These are phyloP conservation scores for Orbilia ellipsospora DNA, from an alignment of 2,329 filamentous ascomycete genomes.

Conservation along the genomic window DNA sequence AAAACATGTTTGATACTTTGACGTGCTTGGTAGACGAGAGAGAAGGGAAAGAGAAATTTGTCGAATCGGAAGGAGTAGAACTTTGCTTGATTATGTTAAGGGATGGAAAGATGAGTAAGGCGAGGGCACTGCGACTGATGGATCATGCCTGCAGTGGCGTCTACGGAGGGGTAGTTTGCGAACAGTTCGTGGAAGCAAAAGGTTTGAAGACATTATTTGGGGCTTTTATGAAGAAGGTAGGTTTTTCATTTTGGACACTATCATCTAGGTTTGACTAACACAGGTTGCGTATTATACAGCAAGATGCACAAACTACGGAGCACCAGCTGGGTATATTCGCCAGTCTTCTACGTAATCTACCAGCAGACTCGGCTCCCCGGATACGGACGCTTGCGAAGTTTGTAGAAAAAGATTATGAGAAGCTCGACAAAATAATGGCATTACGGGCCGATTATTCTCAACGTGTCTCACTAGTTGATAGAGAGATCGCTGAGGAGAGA, in stretches of 20 bases:
- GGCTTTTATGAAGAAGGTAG: constrained; percentile 81
- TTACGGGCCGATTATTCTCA: constrained; percentile 77
- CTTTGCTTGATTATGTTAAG: constrained; percentile 90
- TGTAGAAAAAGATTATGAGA: constrained; percentile 92
- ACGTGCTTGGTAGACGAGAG: constrained; percentile 81
- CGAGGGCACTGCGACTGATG: constrained; percentile 79
- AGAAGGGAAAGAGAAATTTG: constrained; percentile 80
- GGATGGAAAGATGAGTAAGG: constrained; percentile 85
- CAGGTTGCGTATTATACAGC: constrained; percentile 62
- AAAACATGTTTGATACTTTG: constrained; percentile 89
- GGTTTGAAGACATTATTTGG: constrained; percentile 87
- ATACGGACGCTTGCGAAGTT: constrained; percentile 93
- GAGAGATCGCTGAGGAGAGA: constrained; percentile 71
- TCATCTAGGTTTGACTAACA: background rate
- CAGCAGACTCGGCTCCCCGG: constrained; percentile 78
- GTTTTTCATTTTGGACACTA: background rate
- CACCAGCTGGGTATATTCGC: constrained; percentile 88
- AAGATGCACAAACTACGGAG: constrained; percentile 75
- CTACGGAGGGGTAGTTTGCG: constrained; percentile 73
- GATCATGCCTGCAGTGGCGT: constrained; percentile 79
- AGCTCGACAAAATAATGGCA: constrained; percentile 77
- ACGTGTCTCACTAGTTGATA: constrained; percentile 72
- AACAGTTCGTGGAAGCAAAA: constrained; percentile 80
- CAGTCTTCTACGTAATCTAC: constrained; percentile 81
- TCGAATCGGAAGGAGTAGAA: constrained; percentile 92